A percentile compares a stretch with the other conserved stretches of the same genome.
Conservation (phyloP, 1,139 yeast genomes). For the Hyphopichia pseudoburtonii region DNA sequence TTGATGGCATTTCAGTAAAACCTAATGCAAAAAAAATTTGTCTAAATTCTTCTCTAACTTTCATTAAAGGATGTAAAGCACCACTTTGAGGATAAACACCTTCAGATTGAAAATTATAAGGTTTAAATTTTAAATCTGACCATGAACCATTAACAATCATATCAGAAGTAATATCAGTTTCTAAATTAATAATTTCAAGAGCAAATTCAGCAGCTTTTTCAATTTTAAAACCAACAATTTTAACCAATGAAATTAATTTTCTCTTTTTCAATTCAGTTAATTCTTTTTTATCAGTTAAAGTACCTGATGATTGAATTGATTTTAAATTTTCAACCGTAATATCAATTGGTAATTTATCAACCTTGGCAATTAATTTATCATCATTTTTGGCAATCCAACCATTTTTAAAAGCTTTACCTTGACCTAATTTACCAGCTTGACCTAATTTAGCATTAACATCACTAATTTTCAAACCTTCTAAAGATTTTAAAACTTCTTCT, state of each 20-base stretch:
- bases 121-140: constrained; percentile 84
- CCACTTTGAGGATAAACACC: constrained; percentile 87
- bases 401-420: constrained; percentile 97
- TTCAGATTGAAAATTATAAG: constrained; percentile 93
- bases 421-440: constrained; percentile 84
- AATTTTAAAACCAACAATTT: constrained; percentile 73
- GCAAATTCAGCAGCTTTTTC: constrained; percentile 84
- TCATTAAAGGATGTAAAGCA: constrained; percentile 93
- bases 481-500: constrained; percentile 67
- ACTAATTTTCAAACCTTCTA: constrained; percentile 78
- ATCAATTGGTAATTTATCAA: constrained; percentile 56
- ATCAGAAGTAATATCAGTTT: constrained; percentile 92
- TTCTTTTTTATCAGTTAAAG: constrained; percentile 61
- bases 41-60: constrained; percentile 96
- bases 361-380: constrained; percentile 67
- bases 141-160: constrained; percentile 82
- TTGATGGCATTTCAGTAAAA: constrained; percentile 97
- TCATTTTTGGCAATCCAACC: constrained; percentile 94
- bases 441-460: constrained; percentile 83
- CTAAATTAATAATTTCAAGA: constrained; percentile 73
- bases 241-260: constrained; percentile 73
- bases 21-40: constrained; percentile 98
- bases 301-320: constrained; percentile 58
- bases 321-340: constrained; percentile 64
- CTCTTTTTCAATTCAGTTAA: constrained; percentile 89